Evolutionary conservation across 2,329 filamentous ascomycete species (phyloP), one percentile per base, ranked within the genome.

Genomic region (Dryadomyces sulphureus): DNA sequence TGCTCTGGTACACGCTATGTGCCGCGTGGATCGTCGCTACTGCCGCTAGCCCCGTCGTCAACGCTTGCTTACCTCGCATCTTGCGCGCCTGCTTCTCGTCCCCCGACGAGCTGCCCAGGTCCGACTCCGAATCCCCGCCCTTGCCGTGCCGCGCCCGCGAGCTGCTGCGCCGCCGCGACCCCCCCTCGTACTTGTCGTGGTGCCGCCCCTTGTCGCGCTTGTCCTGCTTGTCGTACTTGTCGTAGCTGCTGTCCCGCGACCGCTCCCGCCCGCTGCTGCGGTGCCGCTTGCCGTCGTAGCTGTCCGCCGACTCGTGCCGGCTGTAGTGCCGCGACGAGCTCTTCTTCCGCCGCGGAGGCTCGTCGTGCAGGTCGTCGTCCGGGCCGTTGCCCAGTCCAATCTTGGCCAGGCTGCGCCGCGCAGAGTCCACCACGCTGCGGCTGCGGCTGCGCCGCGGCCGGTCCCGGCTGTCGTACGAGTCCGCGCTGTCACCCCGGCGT

Each of bases 371-470:
- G 30, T 57, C 56, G 39, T 62, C 61, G 1, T 63, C 66, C 5
- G 68, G 63, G 9, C 61, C 69, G 45, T 63, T 72, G 44, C 75
- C 75, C 30, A 81, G 62, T 41, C 77, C 77, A 14, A 81, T 63
- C 57, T 74, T 78, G 53, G 77, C 75, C 34, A 81, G 64, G 45
- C 75, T 68, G 49, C 75, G 75, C 47, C 77, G 73, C 19, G 76
- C 74, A 45, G 66, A 66, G 56, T 80, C 76, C 8, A 79, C 75
- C n/a, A 81, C 70, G 57, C 77, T 81, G 50, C 76, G 75, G 64
- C 77, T 81, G 52, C 77, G 72, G 61, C 74, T 73, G 42, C 70
- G 67, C 50, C 52, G 61, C 34, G 56, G 57, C 19, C 54, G 57
- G 45, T 70, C 64, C 35, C 64, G 65, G 52, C 63, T 66, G 49